Evolutionary conservation across 2,329 filamentous ascomycete species (phyloP).

Genomic region (Cladophialophora bantiana): DNA sequence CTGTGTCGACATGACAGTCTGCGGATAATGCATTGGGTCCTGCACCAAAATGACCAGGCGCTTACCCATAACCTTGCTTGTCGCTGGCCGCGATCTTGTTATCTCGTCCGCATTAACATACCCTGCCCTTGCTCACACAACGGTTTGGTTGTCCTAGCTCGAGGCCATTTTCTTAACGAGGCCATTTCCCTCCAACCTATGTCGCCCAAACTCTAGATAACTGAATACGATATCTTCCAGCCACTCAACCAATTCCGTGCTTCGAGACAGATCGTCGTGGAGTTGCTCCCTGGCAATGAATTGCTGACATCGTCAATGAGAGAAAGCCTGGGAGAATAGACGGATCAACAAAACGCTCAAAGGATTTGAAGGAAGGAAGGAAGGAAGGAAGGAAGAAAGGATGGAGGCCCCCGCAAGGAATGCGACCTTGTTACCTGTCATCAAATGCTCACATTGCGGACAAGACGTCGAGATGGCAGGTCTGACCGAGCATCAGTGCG

Average conservation of each 20-base stretch:
- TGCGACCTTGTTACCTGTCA: slow-evolving; percentile 76
- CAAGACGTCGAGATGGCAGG: slow-evolving; percentile 79
- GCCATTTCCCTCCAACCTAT: slow-evolving; percentile 15
- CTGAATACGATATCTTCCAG: slow-evolving; percentile 22
- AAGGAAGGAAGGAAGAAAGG: slow-evolving; percentile 19
- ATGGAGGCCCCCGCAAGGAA: slow-evolving; percentile 53
- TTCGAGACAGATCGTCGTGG: neutral
- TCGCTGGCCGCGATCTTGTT: slow-evolving; percentile 26
- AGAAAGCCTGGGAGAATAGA: neutral
- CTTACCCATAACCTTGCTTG: slow-evolving; percentile 15
- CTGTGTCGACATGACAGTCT: slow-evolving; percentile 15
- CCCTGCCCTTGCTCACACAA: slow-evolving; percentile 23
- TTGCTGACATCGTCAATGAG: slow-evolving; percentile 5
- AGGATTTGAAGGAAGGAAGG: slow-evolving; percentile 13
- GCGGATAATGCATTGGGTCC: slow-evolving; percentile 14
- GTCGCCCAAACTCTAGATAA: slow-evolving; percentile 21
- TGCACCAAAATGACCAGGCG: slow-evolving; percentile 29
- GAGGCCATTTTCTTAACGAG: slow-evolving; percentile 17
- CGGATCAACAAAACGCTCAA: neutral
- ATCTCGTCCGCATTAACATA: slow-evolving; percentile 22
- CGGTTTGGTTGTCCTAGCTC: slow-evolving; percentile 13
- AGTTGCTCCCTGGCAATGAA: neutral
- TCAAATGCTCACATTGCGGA: slow-evolving; percentile 86
- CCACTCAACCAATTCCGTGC: slow-evolving; percentile 11
- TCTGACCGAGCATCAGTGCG: slow-evolving; percentile 85